Base-by-base conservation (phyloP, 2,329 filamentous ascomycete genomes). In the Fusarium sp. region DNA sequence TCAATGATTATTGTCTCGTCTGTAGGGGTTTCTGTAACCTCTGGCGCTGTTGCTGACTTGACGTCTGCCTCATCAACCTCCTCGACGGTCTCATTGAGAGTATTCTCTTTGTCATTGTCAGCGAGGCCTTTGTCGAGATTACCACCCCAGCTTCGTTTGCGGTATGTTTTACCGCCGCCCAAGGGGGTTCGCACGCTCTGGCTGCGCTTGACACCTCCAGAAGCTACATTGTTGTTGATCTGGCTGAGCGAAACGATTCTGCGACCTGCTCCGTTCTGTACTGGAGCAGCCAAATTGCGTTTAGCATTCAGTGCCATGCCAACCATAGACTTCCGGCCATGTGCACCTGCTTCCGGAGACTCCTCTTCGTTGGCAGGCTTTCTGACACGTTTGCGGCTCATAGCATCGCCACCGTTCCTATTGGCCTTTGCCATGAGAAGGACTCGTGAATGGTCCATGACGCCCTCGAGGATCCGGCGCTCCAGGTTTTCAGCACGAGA, bases 371-470 rank as follows among this genome's bases (percentile, higher is more conserved):
- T 77, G n/a, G 69, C 72, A 13, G 82, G 80, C 67, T 86, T 87
- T 77, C 86, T 84, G 66, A 86, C 82, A 13, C 89, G 85, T 82
- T 90, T 90, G 57, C 88, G 87, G 80, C 83, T 90, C 89, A 90
- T 90, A 69, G 85, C 83, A 60, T 90, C 89, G 17, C 85, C 83
- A 17, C 83, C 83, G 48, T 66, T 73, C 76, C 85, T 86, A 75
- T 82, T 84, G 7, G 89, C 84, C 84, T 94, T 92, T 75, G 90
- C 87, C 85, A 96, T 93, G 66, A 98, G 89, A n/a, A 98, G 87
- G 33, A 96, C 91, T 12, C 96, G 93, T 26, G 96, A 98, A 81
- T 98, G 96, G 77, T 98, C 95, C 84, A 99, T 97, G 72, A 98
- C 94, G 33, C 96, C 95, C 75, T 98, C 96, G 38, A 99, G 85